phyloP scores from a whole-genome alignment of 805 yeast species.

The Phaffomyces opuntiae region DNA sequence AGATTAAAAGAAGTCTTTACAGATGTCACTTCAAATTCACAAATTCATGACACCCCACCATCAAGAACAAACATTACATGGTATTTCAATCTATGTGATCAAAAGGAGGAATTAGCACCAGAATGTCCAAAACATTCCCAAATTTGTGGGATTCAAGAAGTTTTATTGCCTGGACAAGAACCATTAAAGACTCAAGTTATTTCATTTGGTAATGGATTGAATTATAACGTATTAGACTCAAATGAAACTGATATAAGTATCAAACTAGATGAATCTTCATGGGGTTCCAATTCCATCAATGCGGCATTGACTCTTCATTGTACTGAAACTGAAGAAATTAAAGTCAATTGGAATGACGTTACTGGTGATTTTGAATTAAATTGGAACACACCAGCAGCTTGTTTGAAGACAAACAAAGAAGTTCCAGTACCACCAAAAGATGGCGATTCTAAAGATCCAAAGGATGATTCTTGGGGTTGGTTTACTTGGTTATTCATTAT shows the following conservation, averaged over 20 bases:
- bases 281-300: conserved; percentile 59
- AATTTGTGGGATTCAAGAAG: conserved; percentile 66
- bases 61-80: conserved; percentile 54
- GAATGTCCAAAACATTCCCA: conserved; percentile 68
- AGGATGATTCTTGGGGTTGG: conserved; percentile 57
- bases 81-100: conserved; percentile 66
- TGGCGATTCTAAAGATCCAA: conserved; percentile 14
- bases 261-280: conserved; percentile 44
- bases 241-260: conserved; percentile 30
- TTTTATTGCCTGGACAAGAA: conserved; percentile 42
- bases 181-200: conserved; percentile 54
- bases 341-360: conserved; percentile 18
- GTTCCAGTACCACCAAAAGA: conserved; percentile 19
- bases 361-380: conserved; percentile 22
- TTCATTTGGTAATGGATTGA: conserved; percentile 41
- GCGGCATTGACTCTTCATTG: conserved; percentile 46
- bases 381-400: conserved; percentile 37
- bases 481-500: conserved; percentile 77
- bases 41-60: conserved; percentile 67
- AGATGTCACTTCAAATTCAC: conserved; percentile 39
- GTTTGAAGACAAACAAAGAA: conserved; percentile 27
- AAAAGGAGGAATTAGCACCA: conserved; percentile 25
- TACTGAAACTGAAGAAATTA: conserved; percentile 19
- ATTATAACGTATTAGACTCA: conserved; percentile 24
- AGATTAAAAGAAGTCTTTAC: conserved; percentile 27